Base-by-base conservation (phyloP, 1,139 yeast species). In the Suhomyces taliae region DNA sequence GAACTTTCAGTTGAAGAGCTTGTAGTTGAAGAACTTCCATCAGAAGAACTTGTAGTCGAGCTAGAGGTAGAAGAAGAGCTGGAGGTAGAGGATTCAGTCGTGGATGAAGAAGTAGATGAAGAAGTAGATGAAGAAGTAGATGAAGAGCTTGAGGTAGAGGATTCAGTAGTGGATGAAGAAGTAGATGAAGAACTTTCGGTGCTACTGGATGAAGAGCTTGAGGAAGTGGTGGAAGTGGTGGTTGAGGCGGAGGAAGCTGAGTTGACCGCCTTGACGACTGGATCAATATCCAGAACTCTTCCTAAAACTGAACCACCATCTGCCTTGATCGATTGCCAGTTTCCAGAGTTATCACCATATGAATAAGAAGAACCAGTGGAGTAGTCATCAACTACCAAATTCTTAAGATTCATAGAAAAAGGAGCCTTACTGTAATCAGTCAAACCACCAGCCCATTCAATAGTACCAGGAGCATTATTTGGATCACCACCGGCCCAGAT, bases 281-380 rank as follows among this genome's bases (percentile, higher is more conserved):
- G 50, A n/a, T 19, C 12, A 26, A 61, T 81, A 43, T 83, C 84
- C 6, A 63, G 60, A 40, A 68, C 15, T 66, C 90, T 81, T 12
- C 90, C 91, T 56, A 83, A 77, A 39, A 88, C 74, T 48, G 69
- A 63, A 49, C 96, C 96, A 57, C 74, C 79, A 31, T 71, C 67
- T 27, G 95, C 83, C 37, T 73, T 61, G 52, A 90, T 87, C 2
- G 91, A 83, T 40, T 76, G 61, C 87, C 89, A 85, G 35, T 67
- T 57, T 32, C 96, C 96, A 19, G 83, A 61, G 41, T 74, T 71
- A 62, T 83, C 95, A 43, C 76, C 63, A 65, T 79, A 74, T 31
- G 68, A 62, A 58, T 69, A 67, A 26, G 62, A 62, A 19, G 59
- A 60, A 39, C 77, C 79, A 12, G 68, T 59, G 31, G 72, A 64